A percentile compares a stretch with the other conserved stretches of the same genome.
These are phyloP conservation scores for Heritiera fomes DNA, from an alignment of 345 rosid genomes.

Conservation along the genomic window DNA sequence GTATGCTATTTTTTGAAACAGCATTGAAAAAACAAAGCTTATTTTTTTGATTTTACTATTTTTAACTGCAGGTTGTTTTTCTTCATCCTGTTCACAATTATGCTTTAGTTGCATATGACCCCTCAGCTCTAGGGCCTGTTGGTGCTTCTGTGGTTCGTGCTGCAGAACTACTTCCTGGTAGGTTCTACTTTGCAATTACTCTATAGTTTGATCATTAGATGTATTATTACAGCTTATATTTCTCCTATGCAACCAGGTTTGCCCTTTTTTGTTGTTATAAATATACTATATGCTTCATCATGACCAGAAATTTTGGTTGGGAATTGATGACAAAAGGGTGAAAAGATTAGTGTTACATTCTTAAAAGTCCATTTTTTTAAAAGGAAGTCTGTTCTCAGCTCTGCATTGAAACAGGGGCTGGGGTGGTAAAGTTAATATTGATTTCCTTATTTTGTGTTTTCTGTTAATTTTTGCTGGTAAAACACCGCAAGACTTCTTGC, in stretches of 20 bases:
- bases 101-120: constrained; percentile 93
- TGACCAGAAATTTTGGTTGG: neutral
- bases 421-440: neutral
- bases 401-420: neutral
- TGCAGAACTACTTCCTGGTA: constrained; percentile 92
- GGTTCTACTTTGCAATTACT: constrained; percentile 24
- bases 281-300: neutral
- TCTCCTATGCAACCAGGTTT: neutral
- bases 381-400: neutral
- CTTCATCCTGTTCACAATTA: constrained; percentile 98
- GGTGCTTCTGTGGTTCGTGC: constrained; percentile 77
- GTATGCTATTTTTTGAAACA: constrained; percentile 36
- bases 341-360: neutral
- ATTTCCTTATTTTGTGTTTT: neutral
- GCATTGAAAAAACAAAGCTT: neutral
- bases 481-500: neutral
- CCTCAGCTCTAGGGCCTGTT: constrained; percentile 68
- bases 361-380: neutral
- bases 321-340: neutral
- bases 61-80: constrained; percentile 77
- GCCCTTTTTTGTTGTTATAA: neutral
- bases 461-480: constrained; percentile 1
- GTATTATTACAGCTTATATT: neutral
- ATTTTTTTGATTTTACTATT: constrained; percentile 28
- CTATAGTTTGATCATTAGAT: neutral